Percentiles rank a stretch among this genome's conserved stretches.
Evolutionary conservation across 1,284 basidiomycete species (phyloP).

Genomic region (Ceratobasidium sp.): DNA sequence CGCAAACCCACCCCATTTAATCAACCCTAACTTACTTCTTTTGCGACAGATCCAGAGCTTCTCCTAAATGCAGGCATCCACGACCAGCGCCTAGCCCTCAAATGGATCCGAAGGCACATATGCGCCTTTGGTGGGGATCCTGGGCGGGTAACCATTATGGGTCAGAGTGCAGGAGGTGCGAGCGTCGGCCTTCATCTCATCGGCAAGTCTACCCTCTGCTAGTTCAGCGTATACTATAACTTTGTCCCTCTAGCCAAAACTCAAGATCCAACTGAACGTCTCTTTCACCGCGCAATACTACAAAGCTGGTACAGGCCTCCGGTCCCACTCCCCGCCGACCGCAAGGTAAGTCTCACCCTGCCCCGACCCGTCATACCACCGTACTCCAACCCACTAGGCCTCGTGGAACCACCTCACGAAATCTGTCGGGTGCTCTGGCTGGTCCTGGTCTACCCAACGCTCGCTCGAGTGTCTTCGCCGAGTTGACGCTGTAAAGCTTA

Average conservation of each 20-base stretch:
- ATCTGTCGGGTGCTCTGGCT: constrained; percentile 27
- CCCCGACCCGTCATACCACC: not conserved
- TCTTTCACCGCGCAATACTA: constrained; percentile 47
- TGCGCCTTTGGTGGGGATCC: constrained; percentile 54
- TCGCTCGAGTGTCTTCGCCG: constrained; percentile 42
- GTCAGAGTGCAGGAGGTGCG: constrained; percentile 47
- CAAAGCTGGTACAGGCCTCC: constrained; percentile 48
- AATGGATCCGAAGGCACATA: constrained; percentile 55
- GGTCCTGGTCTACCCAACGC: constrained; percentile 20
- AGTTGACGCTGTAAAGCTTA: constrained; percentile 61
- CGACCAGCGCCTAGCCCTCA: constrained; percentile 65
- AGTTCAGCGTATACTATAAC: not conserved
- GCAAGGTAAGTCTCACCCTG: constrained; percentile 22
- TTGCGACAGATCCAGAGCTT: constrained; percentile 29
- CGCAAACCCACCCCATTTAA: not conserved
- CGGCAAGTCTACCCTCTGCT: not conserved
- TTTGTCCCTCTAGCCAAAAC: not conserved
- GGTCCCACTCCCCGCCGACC: constrained; percentile 33
- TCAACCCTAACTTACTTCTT: not conserved
- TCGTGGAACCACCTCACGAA: constrained; percentile 36
- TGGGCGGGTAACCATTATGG: constrained; percentile 49
- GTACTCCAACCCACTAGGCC: constrained; percentile 9
- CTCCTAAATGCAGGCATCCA: constrained; percentile 69
- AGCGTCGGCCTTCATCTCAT: constrained; percentile 45
- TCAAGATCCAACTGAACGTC: constrained; percentile 23